Conservation (phyloP, 2,329 filamentous ascomycete species). For the Bertia moriformis region DNA sequence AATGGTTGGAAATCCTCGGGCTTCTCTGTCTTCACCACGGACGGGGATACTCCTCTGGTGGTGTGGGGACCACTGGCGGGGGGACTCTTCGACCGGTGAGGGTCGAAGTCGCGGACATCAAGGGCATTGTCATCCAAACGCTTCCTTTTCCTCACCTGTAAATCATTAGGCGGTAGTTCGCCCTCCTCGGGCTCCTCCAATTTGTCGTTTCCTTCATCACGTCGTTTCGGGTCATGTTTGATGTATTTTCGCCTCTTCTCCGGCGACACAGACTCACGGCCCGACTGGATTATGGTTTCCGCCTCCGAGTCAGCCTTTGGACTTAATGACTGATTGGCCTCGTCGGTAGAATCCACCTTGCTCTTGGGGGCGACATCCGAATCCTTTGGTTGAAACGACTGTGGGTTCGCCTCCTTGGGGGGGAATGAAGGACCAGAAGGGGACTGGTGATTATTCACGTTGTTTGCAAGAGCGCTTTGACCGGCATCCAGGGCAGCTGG, state of each 20-base stretch:
- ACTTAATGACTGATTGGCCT: conserved; percentile 17
- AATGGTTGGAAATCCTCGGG: background rate
- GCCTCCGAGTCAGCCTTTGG: conserved; percentile 28
- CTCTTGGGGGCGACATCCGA: background rate
- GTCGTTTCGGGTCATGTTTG: conserved; percentile 17
- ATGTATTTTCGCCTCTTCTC: conserved; percentile 26
- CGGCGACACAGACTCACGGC: conserved; percentile 24
- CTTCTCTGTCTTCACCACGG: background rate
- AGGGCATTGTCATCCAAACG: background rate
- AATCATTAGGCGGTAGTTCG: background rate
- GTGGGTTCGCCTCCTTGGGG: conserved; percentile 6
- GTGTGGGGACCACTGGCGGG: background rate
- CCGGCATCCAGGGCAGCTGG: conserved; percentile 18
- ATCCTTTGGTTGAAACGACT: background rate
- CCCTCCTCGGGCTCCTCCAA: background rate
- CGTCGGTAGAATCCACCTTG: conserved; percentile 7
- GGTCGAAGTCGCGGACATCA: background rate
- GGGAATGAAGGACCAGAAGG: conserved; percentile 8
- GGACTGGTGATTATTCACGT: conserved; percentile 11
- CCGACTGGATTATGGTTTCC: conserved; percentile 30
- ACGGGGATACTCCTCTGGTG: background rate
- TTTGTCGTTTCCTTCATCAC: conserved; percentile 10
- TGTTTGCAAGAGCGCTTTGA: conserved; percentile 15
- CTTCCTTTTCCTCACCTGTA: background rate
- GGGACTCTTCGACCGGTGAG: background rate